Evolutionary conservation across 2,329 filamentous ascomycete genomes (phyloP), one percentile per base, ranked within the genome.

Genomic region (Myriosclerotinia curreyana): DNA sequence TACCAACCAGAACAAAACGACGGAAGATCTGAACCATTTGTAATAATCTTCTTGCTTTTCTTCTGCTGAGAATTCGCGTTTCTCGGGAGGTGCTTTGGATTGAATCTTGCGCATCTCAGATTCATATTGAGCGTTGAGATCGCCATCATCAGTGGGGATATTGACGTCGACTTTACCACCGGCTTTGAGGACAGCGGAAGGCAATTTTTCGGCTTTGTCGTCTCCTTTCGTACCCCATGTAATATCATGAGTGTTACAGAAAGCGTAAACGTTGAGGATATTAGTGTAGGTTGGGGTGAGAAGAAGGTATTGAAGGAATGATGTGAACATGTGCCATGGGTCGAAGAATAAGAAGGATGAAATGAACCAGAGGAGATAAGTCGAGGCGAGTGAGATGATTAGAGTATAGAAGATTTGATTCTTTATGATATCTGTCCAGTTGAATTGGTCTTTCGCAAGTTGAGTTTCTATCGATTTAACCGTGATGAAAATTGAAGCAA

Each of bases 161-260:
- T 85, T 83, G 67, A 99, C 87, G 70, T 98, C 93, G 67, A 96
- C 95, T 81, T 98, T 97, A 71, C 93, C 95, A 70, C 92, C 94
- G 52, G 96, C 90, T 76, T 97, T 96, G 62, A 93, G 89, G 71
- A 88, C 93, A 71, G 95, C 94, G 0, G 88, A 91, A 1, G 92
- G 91, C 61, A 97, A 85, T 74, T 94, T 93, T 71, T 96, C 92
- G 8, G 94, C 84, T 77, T 96, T 97, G 3, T 99, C 99, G 82
- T 99, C 95, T 65, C 95, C 95, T 79, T 99, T 99, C 51, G 95
- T 99, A 55, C 95, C 95, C 95, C 95, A 99, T 0, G 93, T 96
- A 34, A 99, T 92, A 76, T 99, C 95, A 83, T 99, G 95, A 0
- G 94, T 96, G 80, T 99, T 99, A 81, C 95, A 98, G 78, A 99